Conservation (phyloP, 2,329 filamentous ascomycete species). For the Juglanconis sp. region DNA sequence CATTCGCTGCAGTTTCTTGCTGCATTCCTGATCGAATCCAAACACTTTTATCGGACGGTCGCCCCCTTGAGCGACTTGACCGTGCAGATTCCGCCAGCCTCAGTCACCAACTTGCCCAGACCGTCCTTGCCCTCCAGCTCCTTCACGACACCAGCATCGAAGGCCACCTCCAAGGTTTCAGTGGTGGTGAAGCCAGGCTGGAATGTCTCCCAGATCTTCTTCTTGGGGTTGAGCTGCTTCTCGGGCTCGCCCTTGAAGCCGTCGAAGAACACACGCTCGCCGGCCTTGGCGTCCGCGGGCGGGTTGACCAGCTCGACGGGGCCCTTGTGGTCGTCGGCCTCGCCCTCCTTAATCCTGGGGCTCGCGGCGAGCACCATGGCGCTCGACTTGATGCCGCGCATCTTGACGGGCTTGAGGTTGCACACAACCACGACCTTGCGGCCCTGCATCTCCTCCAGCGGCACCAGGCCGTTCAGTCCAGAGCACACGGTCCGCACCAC, state of each 20-base stretch:
- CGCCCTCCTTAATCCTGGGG: constrained; percentile 76
- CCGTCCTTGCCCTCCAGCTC: constrained; percentile 67
- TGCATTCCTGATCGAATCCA: neutral
- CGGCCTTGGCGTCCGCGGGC: constrained; percentile 73
- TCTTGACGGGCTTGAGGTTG: constrained; percentile 98
- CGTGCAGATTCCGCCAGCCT: constrained; percentile 74
- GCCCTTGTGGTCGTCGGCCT: constrained; percentile 78
- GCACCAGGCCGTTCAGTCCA: constrained; percentile 87
- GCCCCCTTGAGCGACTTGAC: constrained; percentile 79
- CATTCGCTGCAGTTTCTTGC: neutral
- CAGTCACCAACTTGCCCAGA: constrained; percentile 67
- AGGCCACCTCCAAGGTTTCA: constrained; percentile 74
- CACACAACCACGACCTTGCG: constrained; percentile 94
- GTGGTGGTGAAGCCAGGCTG: constrained; percentile 96
- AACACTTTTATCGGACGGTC: constrained; percentile 66
- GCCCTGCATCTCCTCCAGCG: constrained; percentile 92
- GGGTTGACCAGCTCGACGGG: constrained; percentile 90
- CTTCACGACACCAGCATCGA: constrained; percentile 76
- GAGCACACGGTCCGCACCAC: constrained; percentile 94
- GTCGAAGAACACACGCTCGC: constrained; percentile 88
- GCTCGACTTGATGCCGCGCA: constrained; percentile 77
- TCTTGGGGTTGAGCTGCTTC: constrained; percentile 94
- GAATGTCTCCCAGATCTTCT: constrained; percentile 97
- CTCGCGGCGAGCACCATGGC: constrained; percentile 96
- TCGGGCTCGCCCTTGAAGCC: constrained; percentile 94